phyloP scores from a whole-genome alignment of 768 basidiomycete genomes.

The Clitopilus passeckerianus region DNA sequence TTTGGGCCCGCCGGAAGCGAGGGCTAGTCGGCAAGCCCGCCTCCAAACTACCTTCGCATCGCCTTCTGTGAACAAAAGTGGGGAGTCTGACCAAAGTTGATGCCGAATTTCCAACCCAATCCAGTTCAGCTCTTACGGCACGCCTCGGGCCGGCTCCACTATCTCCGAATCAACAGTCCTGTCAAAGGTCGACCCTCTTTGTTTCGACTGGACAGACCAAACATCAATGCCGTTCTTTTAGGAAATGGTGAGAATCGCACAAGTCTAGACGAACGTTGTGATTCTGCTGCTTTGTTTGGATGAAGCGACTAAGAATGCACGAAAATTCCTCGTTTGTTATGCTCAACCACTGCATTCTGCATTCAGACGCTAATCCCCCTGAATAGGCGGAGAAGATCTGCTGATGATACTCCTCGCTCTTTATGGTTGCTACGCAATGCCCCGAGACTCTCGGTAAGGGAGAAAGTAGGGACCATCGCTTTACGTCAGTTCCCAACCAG shows the following conservation, averaged over 20 bases:
- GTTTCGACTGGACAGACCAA: background rate
- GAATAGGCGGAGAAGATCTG: constrained; percentile 4
- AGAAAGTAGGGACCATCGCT: constrained; percentile 1
- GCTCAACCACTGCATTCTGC: background rate
- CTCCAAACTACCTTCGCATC: background rate
- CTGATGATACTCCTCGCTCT: constrained; percentile 1
- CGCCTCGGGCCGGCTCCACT: background rate
- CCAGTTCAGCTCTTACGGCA: background rate
- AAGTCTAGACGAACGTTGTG: too few species aligned
- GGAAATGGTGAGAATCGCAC: background rate
- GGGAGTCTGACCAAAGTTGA: background rate
- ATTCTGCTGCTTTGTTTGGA: too few species aligned
- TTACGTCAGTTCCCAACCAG: constrained; percentile 15
- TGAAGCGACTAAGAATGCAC: too few species aligned
- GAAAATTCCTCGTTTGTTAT: too few species aligned
- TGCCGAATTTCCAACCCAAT: background rate
- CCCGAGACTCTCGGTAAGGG: constrained; percentile 13
- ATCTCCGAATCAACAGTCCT: background rate
- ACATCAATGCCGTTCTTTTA: background rate
- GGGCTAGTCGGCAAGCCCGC: background rate
- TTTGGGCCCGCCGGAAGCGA: background rate
- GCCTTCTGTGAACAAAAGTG: background rate
- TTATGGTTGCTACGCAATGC: constrained; percentile 2
- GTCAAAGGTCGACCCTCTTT: background rate
- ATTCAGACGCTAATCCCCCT: constrained; percentile 14